These are phyloP conservation scores for Dovyalis caffra DNA, from an alignment of 345 rosid species.

Conservation along the genomic window DNA sequence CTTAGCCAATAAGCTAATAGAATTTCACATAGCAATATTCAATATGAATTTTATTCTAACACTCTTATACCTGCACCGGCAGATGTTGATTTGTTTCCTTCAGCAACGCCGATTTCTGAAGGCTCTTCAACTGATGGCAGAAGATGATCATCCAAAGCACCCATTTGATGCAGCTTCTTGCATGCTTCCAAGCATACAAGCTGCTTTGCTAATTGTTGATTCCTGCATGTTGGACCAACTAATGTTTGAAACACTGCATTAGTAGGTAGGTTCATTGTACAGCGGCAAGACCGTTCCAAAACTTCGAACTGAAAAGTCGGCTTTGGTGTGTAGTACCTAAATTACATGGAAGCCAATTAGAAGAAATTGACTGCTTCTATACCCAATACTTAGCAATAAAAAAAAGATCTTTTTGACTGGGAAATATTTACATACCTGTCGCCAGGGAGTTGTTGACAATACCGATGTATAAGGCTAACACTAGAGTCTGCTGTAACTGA, in stretches of 20 bases:
- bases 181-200: constrained; percentile 73
- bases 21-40: background rate
- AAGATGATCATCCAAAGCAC: constrained; percentile 58
- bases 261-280: constrained; percentile 51
- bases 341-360: constrained; percentile 12
- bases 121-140: constrained; percentile 35
- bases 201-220: constrained; percentile 53
- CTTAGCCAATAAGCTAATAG: no score
- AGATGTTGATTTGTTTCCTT: constrained; percentile 40
- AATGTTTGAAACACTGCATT: constrained; percentile 49
- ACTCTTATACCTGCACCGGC: constrained; percentile 57
- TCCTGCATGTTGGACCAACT: constrained; percentile 53
- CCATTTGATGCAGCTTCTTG: constrained; percentile 61
- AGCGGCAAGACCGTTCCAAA: constrained; percentile 38
- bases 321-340: constrained; percentile 49
- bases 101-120: constrained; percentile 21
- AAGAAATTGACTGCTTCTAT: constrained; percentile 1
- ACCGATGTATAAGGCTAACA: constrained; percentile 42
- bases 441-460: constrained; percentile 57
- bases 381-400: background rate
- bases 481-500: constrained; percentile 58
- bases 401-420: background rate
- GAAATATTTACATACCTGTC: constrained; percentile 42
- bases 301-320: constrained; percentile 42
- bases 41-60: background rate